These are phyloP conservation scores for Chenopodium formosanum DNA, from an alignment of 148 eudicot genomes.

Conservation along the genomic window DNA sequence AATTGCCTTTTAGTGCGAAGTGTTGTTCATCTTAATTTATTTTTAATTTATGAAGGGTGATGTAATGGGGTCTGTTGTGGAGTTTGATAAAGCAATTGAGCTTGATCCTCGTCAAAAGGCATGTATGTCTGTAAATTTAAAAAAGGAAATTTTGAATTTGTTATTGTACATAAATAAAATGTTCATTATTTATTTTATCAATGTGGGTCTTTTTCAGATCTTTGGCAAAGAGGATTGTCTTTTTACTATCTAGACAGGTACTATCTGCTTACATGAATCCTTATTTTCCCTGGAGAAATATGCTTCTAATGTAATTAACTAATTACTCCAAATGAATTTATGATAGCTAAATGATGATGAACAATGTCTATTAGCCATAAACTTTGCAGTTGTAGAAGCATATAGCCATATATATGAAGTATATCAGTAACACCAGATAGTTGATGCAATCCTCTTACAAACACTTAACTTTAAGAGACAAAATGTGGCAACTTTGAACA, in stretches of 20 bases:
- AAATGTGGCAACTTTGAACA: neutral
- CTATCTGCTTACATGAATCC: neutral
- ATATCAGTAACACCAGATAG: neutral
- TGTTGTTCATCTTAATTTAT: neutral
- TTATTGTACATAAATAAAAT: neutral
- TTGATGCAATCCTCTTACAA: neutral
- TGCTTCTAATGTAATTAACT: neutral
- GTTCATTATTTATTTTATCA: neutral
- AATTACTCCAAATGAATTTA: too few relatives aligned
- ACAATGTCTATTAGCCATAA: neutral
- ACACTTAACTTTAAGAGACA: neutral
- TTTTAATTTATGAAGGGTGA: conserved; percentile 58
- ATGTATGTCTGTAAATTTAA: conserved; percentile 48
- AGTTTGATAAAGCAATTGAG: conserved; percentile 81
- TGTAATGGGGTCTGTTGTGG: conserved; percentile 70
- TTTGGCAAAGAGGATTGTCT: conserved; percentile 97
- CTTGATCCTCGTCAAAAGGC: conserved; percentile 97
- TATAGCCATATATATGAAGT: too few relatives aligned
- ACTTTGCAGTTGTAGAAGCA: neutral
- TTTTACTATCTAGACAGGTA: conserved; percentile 92
- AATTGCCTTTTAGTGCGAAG: too few relatives aligned
- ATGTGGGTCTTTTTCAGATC: conserved; percentile 47
- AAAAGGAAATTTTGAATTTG: neutral
- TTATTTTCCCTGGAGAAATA: too few relatives aligned
- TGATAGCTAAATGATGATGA: neutral